Evolutionary conservation across 202 grass and related monocot genomes (phyloP).

Genomic region (Hordeum pubiflorum): DNA sequence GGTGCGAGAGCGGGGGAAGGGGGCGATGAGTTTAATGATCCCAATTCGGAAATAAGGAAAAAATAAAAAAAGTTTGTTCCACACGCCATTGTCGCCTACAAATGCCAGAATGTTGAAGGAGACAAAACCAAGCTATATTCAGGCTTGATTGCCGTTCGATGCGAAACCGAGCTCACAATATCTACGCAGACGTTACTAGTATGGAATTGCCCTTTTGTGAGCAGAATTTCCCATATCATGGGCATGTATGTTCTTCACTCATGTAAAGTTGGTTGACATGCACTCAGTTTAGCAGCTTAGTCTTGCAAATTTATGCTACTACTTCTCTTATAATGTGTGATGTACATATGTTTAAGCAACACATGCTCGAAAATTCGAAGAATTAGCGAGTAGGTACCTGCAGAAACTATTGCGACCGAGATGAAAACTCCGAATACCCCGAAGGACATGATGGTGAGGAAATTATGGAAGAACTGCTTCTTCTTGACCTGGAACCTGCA

Average conservation of each 20-base stretch:
- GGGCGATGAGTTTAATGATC: background rate
- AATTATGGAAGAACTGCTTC: conserved; percentile 93
- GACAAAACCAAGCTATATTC: background rate
- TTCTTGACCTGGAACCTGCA: conserved; percentile 93
- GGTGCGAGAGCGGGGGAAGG: background rate
- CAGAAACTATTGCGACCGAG: conserved; percentile 62
- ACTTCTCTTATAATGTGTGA: background rate
- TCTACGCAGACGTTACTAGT: background rate
- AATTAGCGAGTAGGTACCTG: conserved; percentile 21
- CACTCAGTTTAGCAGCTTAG: background rate
- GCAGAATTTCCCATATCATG: background rate
- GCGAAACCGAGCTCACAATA: background rate
- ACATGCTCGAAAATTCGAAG: background rate
- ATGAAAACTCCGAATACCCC: conserved; percentile 79
- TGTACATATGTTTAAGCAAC: background rate
- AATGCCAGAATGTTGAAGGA: background rate
- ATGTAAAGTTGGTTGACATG: background rate
- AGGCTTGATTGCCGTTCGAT: background rate
- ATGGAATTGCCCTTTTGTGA: background rate
- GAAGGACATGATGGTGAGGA: conserved; percentile 89
- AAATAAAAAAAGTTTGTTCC: too few relatives aligned
- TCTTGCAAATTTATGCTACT: background rate
- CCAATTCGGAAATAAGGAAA: background rate
- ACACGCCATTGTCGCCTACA: too few relatives aligned
- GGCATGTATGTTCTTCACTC: background rate